Base-by-base conservation (phyloP, 2,329 filamentous ascomycete genomes). In the Trichoderma aggressivum region DNA sequence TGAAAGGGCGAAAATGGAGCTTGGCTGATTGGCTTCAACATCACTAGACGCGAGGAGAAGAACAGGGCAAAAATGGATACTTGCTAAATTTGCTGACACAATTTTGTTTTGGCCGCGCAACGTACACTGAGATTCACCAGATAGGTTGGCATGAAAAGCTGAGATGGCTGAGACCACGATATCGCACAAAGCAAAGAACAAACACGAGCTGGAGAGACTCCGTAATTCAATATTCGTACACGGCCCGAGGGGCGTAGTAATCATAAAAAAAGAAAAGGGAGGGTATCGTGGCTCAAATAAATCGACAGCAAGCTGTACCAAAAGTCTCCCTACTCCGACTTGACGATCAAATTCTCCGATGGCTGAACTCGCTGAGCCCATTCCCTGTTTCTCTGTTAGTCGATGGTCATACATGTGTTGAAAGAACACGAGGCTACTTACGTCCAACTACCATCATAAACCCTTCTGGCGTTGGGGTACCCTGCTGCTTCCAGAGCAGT, bases 391-490 rank as follows among this genome's bases (percentile, higher is more conserved):
- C 34, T 50, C 30, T 61, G 55, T 72, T 43, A 71, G 67, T n/a
- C 5, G 2, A 26, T 2, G n/a, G 12, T 50, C 10, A 16, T 8
- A 16, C 3, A 21, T 32, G 8, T 24, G 16, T 24, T 11, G 43
- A 7, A 21, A 34, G 3, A n/a, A 7, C 12, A 56, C 10, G 10
- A 10, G 16, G 36, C 16, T 26, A 91, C 92, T 90, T 85, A 97
- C 88, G 96, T 98, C 96, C 96, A 99, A 81, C 94, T 97, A 61
- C 96, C 96, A 80, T 99, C 96, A 78, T 99, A 99, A 26, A 99
- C 86, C 78, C 88, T 90, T 75, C 93, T 88, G 69, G 88, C 88
- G 72, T 90, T 87, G 0, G 87, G 82, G 78, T 90, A 94, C 1
- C 90, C 91, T 26, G 94, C 93, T 80, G 94, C 90, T 34, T 89